A percentile compares a stretch with the other conserved stretches of the same genome.
Evolutionary conservation across 805 yeast species (phyloP).

Genomic region (Barnettozyma pratensis): DNA sequence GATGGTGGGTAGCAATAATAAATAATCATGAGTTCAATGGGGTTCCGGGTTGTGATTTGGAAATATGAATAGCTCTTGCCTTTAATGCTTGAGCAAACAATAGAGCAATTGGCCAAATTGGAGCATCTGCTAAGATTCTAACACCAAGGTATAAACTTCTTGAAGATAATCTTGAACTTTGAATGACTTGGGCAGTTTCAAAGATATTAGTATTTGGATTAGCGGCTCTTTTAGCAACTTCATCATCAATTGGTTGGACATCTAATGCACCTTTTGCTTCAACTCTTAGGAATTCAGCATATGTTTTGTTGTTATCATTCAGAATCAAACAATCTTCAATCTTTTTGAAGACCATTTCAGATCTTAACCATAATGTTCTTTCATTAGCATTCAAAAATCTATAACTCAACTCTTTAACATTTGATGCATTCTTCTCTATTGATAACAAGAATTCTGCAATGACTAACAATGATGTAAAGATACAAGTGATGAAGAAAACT

Average conservation of each 20-base stretch:
- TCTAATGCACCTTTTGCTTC: conserved; percentile 60
- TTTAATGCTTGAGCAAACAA: conserved; percentile 77
- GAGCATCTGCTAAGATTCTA: conserved; percentile 75
- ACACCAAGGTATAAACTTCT: conserved; percentile 66
- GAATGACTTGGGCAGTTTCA: conserved; percentile 42
- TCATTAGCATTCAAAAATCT: conserved; percentile 40
- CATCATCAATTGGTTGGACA: conserved; percentile 44
- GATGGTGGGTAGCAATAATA: no score
- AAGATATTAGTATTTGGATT: conserved; percentile 39
- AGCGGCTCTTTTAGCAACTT: conserved; percentile 41
- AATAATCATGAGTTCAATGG: conserved; percentile 8
- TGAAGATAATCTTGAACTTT: conserved; percentile 45
- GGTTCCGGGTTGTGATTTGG: conserved; percentile 21
- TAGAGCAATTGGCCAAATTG: conserved; percentile 80
- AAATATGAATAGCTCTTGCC: conserved; percentile 46
- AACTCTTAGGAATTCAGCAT: conserved; percentile 51
- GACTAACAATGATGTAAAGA: conserved; percentile 56
- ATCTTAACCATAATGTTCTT: conserved; percentile 58
- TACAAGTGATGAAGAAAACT: conserved; percentile 66
- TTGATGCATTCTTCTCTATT: conserved; percentile 48
- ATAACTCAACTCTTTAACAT: conserved; percentile 12
- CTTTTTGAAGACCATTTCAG: conserved; percentile 53
- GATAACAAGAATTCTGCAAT: conserved; percentile 57
- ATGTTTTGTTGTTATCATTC: conserved; percentile 46
- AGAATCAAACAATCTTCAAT: conserved; percentile 56